Evolutionary conservation across 352 stramenopile species (phyloP), one percentile per base, ranked within the genome.

Genomic region (Pythium catenulatum): DNA sequence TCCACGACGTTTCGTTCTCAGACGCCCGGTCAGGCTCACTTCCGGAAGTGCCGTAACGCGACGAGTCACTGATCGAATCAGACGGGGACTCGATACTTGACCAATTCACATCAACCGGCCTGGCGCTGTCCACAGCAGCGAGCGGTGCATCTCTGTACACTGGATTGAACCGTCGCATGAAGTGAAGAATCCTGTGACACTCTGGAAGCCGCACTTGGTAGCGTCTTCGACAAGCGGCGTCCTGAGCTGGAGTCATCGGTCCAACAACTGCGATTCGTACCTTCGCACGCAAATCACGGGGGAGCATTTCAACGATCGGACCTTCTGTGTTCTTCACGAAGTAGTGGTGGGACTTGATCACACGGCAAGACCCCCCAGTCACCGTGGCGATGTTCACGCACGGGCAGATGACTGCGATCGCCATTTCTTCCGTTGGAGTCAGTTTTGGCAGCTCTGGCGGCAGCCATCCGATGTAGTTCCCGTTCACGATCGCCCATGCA

Each of bases 311-410:
- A 4, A 43, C 32, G 8, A 68, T 68, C 13, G 56, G 56, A 6
- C 56, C 56, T 21, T 68, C 56, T 13, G 56, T 68, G 56, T 68
- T 68, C 32, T 68, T 68, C 4, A 68, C 56, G 43, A 68, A 68
- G 13, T 68, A 68, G 56, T 68, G 56, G 32, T 68, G 56, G 2
- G 56, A 68, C 14, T 68, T 68, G 5, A 68, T 68, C 63, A 73
- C 41, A 11, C 41, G 39, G 37, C 63, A 73, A 1, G 63, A 1
- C 2, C 63, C 63, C 14, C 63, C 63, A 36, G 63, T 73, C 21
- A 73, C 63, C 15, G 63, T 73, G 2, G 7, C 37, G n/a, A 73
- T 32, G n/a, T 73, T 54, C 39, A 73, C 63, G 23, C 63, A 73
- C 25, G 37, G 63, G 25, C 63, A 73, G 11, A 52, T 41, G 37